These are phyloP conservation scores for Mycena polygramma DNA, from an alignment of 768 basidiomycete genomes.

Conservation along the genomic window DNA sequence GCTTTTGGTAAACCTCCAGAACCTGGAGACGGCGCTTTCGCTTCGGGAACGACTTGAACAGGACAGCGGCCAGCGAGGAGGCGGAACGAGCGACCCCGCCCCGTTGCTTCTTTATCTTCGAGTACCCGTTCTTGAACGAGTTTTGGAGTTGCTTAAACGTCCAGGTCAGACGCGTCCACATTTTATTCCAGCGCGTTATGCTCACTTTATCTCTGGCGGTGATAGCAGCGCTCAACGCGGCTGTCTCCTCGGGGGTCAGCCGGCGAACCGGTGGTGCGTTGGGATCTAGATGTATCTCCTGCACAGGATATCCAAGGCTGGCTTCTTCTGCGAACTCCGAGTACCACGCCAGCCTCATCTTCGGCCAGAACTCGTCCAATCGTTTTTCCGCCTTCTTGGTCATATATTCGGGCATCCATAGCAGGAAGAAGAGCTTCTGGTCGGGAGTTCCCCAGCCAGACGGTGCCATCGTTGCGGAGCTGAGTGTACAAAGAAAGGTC, in stretches of 20 bases:
- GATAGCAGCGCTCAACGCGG: neutral
- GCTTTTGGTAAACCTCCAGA: slow-evolving; percentile 10
- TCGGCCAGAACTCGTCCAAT: slow-evolving; percentile 4
- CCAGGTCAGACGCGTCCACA: neutral
- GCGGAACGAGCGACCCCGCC: too few species aligned
- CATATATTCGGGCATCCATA: slow-evolving; percentile 15
- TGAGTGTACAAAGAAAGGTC: too few species aligned
- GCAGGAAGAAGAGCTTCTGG: neutral
- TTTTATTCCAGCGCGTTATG: neutral
- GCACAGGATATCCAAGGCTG: neutral
- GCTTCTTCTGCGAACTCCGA: slow-evolving; percentile 4
- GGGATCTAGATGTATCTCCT: neutral
- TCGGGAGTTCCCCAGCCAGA: neutral
- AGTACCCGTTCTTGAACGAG: slow-evolving; percentile 3
- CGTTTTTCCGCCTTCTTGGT: neutral
- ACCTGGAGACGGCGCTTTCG: slow-evolving; percentile 17
- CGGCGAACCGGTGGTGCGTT: neutral
- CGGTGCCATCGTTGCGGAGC: neutral
- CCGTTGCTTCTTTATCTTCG: neutral
- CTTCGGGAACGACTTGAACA: slow-evolving; percentile 15
- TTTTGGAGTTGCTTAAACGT: slow-evolving; percentile 1
- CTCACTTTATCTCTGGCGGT: neutral
- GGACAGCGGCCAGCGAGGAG: neutral
- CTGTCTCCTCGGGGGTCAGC: neutral
- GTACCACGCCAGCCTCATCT: slow-evolving; percentile 2